phyloP scores from a whole-genome alignment of 2,329 filamentous ascomycete genomes.

The Botrytis fabae region DNA sequence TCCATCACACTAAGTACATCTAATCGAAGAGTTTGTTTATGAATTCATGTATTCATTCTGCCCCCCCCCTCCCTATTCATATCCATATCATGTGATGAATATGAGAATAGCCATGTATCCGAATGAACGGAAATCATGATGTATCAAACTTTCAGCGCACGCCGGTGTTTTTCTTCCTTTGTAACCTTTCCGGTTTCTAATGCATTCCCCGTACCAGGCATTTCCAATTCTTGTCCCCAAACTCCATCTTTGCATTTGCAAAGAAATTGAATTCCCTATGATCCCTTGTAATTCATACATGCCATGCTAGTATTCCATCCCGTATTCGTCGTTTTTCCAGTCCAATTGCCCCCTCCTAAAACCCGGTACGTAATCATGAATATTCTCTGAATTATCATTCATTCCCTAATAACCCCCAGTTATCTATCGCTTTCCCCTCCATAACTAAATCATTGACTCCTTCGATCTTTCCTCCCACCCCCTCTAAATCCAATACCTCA shows the following conservation, averaged over 20 bases:
- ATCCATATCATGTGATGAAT: not conserved
- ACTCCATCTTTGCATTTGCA: conserved; percentile 8
- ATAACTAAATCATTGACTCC: conserved; percentile 38
- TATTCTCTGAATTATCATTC: not conserved
- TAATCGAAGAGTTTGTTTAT: not conserved
- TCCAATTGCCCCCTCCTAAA: not conserved
- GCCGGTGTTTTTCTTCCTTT: not conserved
- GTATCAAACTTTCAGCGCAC: not conserved
- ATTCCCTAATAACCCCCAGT: not conserved
- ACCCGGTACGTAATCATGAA: not conserved
- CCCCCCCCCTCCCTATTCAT: not conserved
- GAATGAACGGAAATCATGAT: not conserved
- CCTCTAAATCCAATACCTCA: conserved; percentile 38
- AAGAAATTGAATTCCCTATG: not conserved
- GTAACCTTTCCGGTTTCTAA: not conserved
- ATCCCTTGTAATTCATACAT: conserved; percentile 1
- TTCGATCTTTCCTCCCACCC: conserved; percentile 37
- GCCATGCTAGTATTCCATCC: not conserved
- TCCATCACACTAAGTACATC: not conserved
- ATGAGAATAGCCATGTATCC: not conserved
- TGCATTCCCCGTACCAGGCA: not conserved
- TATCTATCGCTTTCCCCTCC: conserved; percentile 25
- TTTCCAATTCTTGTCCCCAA: not conserved
- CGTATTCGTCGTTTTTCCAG: not conserved
- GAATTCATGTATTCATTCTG: not conserved